These are phyloP conservation scores for Cyathus striatus DNA, from an alignment of 768 basidiomycete species.

Conservation along the genomic window DNA sequence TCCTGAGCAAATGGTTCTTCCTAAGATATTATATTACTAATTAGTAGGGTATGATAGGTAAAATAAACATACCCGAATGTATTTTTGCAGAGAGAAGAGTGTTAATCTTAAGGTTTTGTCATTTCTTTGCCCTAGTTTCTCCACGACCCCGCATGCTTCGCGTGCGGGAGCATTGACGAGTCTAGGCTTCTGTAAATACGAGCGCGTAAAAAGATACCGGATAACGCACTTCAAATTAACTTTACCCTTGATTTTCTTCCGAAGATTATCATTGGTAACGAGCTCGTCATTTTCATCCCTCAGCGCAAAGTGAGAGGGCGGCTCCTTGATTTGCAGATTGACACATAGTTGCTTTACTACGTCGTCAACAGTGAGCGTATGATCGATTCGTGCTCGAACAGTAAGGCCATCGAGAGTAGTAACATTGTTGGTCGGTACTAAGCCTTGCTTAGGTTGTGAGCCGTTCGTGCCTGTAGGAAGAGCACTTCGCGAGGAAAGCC, in stretches of 20 bases:
- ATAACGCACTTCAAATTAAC: slow-evolving; percentile 66
- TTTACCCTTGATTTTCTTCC: slow-evolving; percentile 76
- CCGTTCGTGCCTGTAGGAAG: too few species aligned
- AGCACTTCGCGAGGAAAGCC: too few species aligned
- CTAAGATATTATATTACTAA: slow-evolving; percentile 26
- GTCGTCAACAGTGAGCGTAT: slow-evolving; percentile 77
- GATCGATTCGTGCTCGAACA: slow-evolving; percentile 82
- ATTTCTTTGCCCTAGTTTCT: slow-evolving; percentile 58
- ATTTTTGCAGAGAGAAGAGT: slow-evolving; percentile 74
- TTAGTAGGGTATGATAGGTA: neutral
- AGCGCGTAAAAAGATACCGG: neutral
- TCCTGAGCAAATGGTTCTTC: slow-evolving; percentile 81
- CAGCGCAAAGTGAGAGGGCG: slow-evolving; percentile 68
- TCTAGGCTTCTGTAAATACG: slow-evolving; percentile 26
- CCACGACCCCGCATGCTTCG: slow-evolving; percentile 73
- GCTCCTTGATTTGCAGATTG: slow-evolving; percentile 74
- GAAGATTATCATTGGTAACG: slow-evolving; percentile 83
- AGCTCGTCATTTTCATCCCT: slow-evolving; percentile 80
- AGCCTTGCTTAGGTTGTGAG: too few species aligned
- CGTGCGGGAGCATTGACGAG: slow-evolving; percentile 76
- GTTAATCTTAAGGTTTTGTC: slow-evolving; percentile 61
- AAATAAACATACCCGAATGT: slow-evolving; percentile 55
- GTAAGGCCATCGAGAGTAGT: slow-evolving; percentile 70
- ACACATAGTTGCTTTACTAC: slow-evolving; percentile 80
- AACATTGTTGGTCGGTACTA: slow-evolving; percentile 83